Conservation (phyloP, 2,329 filamentous ascomycete species). For the Periconia digitata region DNA sequence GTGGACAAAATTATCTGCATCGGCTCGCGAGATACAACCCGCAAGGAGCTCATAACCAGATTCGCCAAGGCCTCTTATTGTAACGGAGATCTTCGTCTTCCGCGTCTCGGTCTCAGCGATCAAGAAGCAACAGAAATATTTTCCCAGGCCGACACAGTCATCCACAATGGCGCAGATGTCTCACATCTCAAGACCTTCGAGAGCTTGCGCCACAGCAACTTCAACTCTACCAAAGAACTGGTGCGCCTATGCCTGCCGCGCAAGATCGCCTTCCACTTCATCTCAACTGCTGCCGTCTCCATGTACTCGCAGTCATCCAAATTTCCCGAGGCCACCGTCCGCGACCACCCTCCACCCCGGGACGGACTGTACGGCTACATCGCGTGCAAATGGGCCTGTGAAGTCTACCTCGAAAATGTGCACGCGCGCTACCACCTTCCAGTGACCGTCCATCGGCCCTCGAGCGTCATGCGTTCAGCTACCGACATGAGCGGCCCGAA, state of each 20-base stretch:
- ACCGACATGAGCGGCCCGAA: too few species aligned
- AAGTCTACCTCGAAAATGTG: slow-evolving; percentile 3
- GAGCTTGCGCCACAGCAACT: slow-evolving; percentile 4
- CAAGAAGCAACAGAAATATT: not conserved
- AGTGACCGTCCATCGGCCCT: not conserved
- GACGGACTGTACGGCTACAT: slow-evolving; percentile 5
- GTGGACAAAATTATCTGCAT: slow-evolving; percentile 10
- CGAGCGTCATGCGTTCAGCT: too few species aligned
- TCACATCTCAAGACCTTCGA: slow-evolving; percentile 8
- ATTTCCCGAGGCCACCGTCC: slow-evolving; percentile 2
- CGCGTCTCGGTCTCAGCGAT: slow-evolving; percentile 5
- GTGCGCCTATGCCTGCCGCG: not conserved
- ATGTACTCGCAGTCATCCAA: not conserved
- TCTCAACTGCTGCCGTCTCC: slow-evolving; percentile 7
- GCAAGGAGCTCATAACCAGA: not conserved
- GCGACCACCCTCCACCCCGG: not conserved
- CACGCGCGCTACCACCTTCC: not conserved
- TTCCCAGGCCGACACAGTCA: slow-evolving; percentile 8
- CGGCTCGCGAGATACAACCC: slow-evolving; percentile 3
- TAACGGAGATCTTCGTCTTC: slow-evolving; percentile 5
- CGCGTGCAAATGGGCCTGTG: slow-evolving; percentile 6
- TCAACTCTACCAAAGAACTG: slow-evolving; percentile 7
- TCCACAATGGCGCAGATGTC: slow-evolving; percentile 10
- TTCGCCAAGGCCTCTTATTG: not conserved
- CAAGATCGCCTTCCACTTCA: slow-evolving; percentile 11